Base-by-base conservation (phyloP, 495 filamentous ascomycete species). In the Articulospora tetracladia region DNA sequence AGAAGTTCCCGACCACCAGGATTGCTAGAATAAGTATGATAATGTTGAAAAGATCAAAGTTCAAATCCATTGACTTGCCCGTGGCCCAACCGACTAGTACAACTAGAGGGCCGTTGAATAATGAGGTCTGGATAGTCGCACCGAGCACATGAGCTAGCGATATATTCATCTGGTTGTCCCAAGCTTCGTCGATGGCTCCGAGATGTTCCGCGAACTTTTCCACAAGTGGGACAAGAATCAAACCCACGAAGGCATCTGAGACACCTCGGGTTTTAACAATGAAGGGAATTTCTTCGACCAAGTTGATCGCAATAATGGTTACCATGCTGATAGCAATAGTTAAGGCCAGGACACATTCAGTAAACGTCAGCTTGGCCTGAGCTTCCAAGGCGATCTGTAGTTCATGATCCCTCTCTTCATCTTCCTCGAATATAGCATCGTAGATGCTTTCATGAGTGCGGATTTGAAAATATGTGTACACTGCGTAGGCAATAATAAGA, bases 151-250 rank as follows among this genome's bases (percentile, higher is more conserved):
- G 91, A 50, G 90, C 86, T 10, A 98, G 83, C 0, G 93, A 93
- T 70, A 95, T 94, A 75, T 96, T 96, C 83, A 91, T 89, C 68
- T 79, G 86, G 71, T 89, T 83, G 69, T 92, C 89, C 81, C 86
- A 96, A 17, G 93, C 93, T 77, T 97, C 93, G 71, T 98, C 93
- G 51, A 98, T 74, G n/a, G 93, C 90, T 0, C 89, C 94, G 27
- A 97, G 73, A 70, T 97, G 93, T 76, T 97, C 93, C 11, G 91
- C 91, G 0, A 86, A 87, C 69, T 98, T 98, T 67, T 97, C 93
- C 8, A 97, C 92, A 0, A 98, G 76, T 2, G 93, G 93, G 0
- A 92, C 76, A 3, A 91, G 76, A 57, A 91, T 90, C 60, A 93
- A 74, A 55, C 90, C 90, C 72, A 93, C 82, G 69, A 93, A 93